These are phyloP conservation scores for Saccharomyces hybrid DNA, from an alignment of 1,139 yeast species.

Conservation along the genomic window DNA sequence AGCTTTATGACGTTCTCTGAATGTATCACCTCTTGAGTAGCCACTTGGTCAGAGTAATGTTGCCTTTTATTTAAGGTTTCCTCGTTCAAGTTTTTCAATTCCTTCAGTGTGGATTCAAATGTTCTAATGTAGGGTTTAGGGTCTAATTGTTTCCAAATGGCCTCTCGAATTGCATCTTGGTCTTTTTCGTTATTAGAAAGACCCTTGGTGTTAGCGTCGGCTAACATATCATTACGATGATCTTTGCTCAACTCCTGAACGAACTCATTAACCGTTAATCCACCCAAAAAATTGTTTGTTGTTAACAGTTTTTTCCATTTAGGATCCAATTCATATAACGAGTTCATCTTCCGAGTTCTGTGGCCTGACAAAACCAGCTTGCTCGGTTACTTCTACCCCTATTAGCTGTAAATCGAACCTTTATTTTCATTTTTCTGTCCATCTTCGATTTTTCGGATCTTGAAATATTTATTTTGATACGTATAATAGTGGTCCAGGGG, in stretches of 20 bases:
- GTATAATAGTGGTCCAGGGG: not conserved
- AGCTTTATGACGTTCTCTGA: conserved; percentile 57
- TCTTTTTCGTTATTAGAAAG: not conserved
- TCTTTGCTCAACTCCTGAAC: conserved; percentile 76
- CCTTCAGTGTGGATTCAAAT: conserved; percentile 76
- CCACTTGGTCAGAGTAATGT: conserved; percentile 48
- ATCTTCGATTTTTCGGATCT: not conserved
- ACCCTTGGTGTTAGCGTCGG: conserved; percentile 1
- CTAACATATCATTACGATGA: conserved; percentile 31
- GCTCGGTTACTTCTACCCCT: not conserved
- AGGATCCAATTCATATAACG: conserved; percentile 58
- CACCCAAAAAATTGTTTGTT: conserved; percentile 66
- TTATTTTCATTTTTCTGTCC: not conserved
- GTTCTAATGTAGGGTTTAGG: conserved; percentile 94
- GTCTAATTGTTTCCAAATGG: conserved; percentile 41
- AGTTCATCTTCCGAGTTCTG: conserved; percentile 27
- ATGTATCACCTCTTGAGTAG: conserved; percentile 58
- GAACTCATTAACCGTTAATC: conserved; percentile 67
- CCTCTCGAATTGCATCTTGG: conserved; percentile 1
- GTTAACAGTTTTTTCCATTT: conserved; percentile 59
- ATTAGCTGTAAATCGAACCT: not conserved
- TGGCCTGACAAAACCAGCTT: not conserved
- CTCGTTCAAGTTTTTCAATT: conserved; percentile 51
- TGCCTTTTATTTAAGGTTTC: conserved; percentile 46
- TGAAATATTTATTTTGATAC: not conserved